Evolutionary conservation across 2,329 filamentous ascomycete genomes (phyloP), one percentile per base, ranked within the genome.

Genomic region (Cladosporium colombiae): DNA sequence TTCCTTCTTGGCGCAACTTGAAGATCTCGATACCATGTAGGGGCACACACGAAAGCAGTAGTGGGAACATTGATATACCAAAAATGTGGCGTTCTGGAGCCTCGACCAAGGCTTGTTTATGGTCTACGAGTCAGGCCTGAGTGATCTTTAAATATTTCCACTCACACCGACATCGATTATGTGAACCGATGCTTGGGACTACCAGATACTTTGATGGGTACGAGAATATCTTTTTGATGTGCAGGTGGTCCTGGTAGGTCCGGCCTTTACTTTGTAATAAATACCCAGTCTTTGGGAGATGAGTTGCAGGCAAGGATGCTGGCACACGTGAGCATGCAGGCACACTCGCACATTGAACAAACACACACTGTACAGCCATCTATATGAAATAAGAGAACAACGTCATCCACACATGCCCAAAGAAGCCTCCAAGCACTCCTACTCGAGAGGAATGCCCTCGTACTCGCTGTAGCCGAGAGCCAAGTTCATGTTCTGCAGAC

Each of bases 401-500:
- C 18, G 29, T 40, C 56, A 27, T 46, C 33, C 23, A 27, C 33
- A 59, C 37, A 40, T 44, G 40, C 56, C 31, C 33, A 57, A 33
- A 18, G 13, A 33, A 18, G 13, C 16, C 5, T 40, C 37, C 16
- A 23, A 25, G 4, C 44, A 52, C 27, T 13, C 29, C 29, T 35
- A 61, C 35, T 63, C 79, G 66, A 86, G 74, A 37, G 92, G 92
- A 70, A 96, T 96, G 49, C 92, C 92, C 76, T 96, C 91, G 75
- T 92, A 96, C 81, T 96, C 92, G 55, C 87, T 88, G 76, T 94
- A 96, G 55, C 92, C 92, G 13, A 96, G 85, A n/a, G 91, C 90
- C 66, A 96, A 83, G 79, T 96, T 96, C 91, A 96, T 95, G 80
- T 96, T 96, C 84, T 96, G 93, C 78, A 97, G 81, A 81, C 93